Percentiles rank a stretch among this genome's conserved stretches.
These are phyloP conservation scores for Mycena maculata DNA, from an alignment of 768 basidiomycete species.

Conservation along the genomic window DNA sequence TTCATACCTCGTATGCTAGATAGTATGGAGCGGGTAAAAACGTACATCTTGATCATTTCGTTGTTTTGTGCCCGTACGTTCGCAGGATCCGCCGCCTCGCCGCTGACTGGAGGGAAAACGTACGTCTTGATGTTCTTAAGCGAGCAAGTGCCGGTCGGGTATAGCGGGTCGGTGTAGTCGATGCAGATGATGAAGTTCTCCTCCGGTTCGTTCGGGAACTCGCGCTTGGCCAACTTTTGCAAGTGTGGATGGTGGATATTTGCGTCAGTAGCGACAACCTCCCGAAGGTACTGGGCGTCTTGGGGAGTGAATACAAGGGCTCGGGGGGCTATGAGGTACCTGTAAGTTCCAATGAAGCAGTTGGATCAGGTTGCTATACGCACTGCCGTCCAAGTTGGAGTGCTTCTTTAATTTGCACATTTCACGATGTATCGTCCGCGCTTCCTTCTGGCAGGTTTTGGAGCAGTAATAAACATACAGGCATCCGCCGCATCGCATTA, in stretches of 20 bases:
- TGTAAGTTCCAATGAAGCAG: background rate
- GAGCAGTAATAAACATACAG: constrained; percentile 26
- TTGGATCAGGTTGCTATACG: background rate
- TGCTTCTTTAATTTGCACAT: constrained; percentile 24
- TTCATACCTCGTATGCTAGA: background rate
- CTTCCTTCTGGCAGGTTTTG: constrained; percentile 18
- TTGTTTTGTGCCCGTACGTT: constrained; percentile 24
- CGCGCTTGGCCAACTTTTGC: constrained; percentile 6
- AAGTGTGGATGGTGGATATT: constrained; percentile 9
- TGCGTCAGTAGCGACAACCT: constrained; percentile 10
- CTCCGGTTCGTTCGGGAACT: constrained; percentile 9
- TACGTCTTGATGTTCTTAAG: constrained; percentile 30
- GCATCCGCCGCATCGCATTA: constrained; percentile 14
- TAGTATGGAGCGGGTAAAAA: background rate
- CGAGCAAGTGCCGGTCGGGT: constrained; percentile 28
- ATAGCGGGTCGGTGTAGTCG: constrained; percentile 27
- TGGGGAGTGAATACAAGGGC: background rate
- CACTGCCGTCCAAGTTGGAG: background rate
- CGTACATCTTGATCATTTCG: constrained; percentile 29
- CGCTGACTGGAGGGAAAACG: constrained; percentile 20
- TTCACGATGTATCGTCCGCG: constrained; percentile 11
- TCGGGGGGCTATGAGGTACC: background rate
- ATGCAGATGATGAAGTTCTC: constrained; percentile 25
- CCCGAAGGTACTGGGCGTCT: constrained; percentile 19
- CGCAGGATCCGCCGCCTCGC: constrained; percentile 13